phyloP scores from a whole-genome alignment of 73 alveolate genomes.

The Paramecium sexaurelia region DNA sequence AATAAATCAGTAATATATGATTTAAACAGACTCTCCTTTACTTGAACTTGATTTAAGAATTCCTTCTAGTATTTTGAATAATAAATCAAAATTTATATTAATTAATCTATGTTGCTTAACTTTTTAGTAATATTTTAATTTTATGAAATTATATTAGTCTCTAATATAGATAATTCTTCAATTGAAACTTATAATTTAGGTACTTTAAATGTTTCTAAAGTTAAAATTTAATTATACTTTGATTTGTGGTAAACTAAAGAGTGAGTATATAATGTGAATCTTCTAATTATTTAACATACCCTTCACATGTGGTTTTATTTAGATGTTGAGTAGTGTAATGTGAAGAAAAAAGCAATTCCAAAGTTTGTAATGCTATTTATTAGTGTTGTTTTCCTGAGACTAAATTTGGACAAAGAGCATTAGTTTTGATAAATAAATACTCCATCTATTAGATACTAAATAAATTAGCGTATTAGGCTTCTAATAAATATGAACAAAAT shows the following conservation, averaged over 20 bases:
- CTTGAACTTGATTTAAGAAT: background rate
- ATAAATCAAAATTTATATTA: background rate
- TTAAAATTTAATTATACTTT: background rate
- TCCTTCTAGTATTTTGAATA: background rate
- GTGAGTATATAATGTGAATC: background rate
- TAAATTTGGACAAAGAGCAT: background rate
- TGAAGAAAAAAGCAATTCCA: background rate
- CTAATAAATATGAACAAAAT: slow-evolving; percentile 4
- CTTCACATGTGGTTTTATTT: background rate
- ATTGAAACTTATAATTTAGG: background rate
- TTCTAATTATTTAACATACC: background rate
- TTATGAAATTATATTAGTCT: background rate
- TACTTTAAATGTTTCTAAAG: background rate
- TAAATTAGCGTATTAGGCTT: background rate
- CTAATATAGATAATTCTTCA: background rate
- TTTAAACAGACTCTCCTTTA: background rate
- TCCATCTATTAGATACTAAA: background rate
- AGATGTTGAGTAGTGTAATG: background rate
- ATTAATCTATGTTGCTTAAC: background rate
- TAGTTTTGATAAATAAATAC: background rate
- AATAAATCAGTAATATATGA: background rate
- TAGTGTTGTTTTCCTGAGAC: background rate
- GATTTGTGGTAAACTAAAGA: background rate
- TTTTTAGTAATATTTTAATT: background rate
- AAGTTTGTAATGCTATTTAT: background rate